Conservation (phyloP, 441 rosid genomes). For the Lepidium campestre region DNA sequence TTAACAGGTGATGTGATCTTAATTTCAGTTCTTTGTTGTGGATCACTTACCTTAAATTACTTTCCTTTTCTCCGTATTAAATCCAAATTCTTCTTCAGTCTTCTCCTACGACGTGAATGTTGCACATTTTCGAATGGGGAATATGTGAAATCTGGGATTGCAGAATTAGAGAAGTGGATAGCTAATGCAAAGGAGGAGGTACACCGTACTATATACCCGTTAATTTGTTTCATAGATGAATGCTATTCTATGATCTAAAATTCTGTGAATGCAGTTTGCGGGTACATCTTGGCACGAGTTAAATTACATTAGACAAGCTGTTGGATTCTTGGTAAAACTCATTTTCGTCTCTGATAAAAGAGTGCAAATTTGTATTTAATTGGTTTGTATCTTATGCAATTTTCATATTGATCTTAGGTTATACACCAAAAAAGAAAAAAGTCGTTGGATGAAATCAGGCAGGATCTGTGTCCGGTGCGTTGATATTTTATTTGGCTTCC, state of each 20-base stretch:
- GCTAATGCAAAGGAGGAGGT: slow-evolving; percentile 79
- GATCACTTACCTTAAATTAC: not conserved
- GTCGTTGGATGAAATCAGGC: slow-evolving; percentile 81
- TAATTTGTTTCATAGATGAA: slow-evolving; percentile 10
- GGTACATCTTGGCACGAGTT: slow-evolving; percentile 99
- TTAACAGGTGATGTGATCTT: slow-evolving; percentile 65
- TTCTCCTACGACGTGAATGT: slow-evolving; percentile 93
- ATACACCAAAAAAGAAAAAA: slow-evolving; percentile 97
- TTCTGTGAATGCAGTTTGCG: slow-evolving; percentile 55
- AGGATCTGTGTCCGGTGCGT: slow-evolving; percentile 89
- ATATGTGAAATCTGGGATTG: slow-evolving; percentile 93
- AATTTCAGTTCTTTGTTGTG: not conserved
- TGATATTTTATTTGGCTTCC: not conserved
- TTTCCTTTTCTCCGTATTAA: slow-evolving; percentile 15
- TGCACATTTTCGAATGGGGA: slow-evolving; percentile 99
- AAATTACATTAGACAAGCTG: slow-evolving; percentile 95
- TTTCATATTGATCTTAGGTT: slow-evolving; percentile 43
- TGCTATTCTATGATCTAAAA: slow-evolving; percentile 27
- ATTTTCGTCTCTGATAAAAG: slow-evolving; percentile 10
- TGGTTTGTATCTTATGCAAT: slow-evolving; percentile 5
- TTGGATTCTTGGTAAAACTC: slow-evolving; percentile 85
- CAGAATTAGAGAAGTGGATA: slow-evolving; percentile 97
- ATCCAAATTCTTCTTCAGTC: slow-evolving; percentile 41
- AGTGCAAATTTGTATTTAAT: not conserved
- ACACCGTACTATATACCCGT: slow-evolving; percentile 9